Evolutionary conservation across 768 basidiomycete genomes (phyloP), one percentile per base, ranked within the genome.

Genomic region (Lyophyllum shimeji): DNA sequence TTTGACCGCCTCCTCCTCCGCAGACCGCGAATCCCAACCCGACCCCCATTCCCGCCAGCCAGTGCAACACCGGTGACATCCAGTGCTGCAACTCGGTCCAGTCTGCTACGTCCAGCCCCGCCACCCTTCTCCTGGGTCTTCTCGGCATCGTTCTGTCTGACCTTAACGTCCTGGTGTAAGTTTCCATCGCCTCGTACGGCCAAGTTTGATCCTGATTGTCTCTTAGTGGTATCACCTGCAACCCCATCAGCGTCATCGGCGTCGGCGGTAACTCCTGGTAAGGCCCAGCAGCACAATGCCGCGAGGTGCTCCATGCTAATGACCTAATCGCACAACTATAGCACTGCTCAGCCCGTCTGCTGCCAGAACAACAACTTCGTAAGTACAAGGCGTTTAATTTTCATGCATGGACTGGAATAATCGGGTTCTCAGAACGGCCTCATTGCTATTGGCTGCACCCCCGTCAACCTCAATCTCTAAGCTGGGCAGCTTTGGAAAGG

Each of bases 321-420:
- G 27, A 40, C 9, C 2, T 6, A 17, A 4, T 4, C 9, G 5
- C 5, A n/a, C 3, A 40, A 4, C n/a, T 18, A 6, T 29, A 55
- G 60, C 67, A 52, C 61, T 54, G 64, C 65, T 18, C 68, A 73
- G 53, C 63, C 71, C 18, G 71, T 74, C 7, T 76, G 75, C 69
- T 76, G 75, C 69, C 56, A 65, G 44, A 62, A 69, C 55, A 74
- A 73, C 65, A 59, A 39, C 55, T 71, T 72, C 62, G 75, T 76
- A 57, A 65, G 72, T 64, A 24, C 3, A 25, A 7, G 3, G n/a
- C 17, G 15, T 39, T 50, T 17, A 6, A 37, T 17, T 37, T 11
- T 39, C 37, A 15, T 15, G 39, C 39, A 37, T 58, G 15, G 20
- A 21, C 2, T 50, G 2, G 17, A 2, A 13, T 21, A 13, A 42